Base-by-base conservation (phyloP, 2,329 filamentous ascomycete species). In the Stagonosporopsis vannaccii region DNA sequence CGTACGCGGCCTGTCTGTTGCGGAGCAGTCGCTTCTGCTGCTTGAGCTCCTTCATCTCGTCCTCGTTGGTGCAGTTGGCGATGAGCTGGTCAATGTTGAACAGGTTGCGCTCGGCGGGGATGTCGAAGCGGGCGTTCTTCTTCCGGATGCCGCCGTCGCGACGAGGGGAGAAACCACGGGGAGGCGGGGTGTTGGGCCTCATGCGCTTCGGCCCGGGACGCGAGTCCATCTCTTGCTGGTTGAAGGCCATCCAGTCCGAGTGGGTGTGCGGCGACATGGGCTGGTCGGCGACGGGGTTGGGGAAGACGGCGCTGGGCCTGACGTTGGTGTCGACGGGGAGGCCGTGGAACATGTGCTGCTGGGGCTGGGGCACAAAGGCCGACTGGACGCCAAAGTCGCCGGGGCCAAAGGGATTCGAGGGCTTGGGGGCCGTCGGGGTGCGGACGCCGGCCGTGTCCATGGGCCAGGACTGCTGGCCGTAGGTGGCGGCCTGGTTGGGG, bases 111-210 rank as follows among this genome's bases (percentile, higher is more conserved):
- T 97, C 95, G 40, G 91, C 88, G 9, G 95, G 95, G 66, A 99
- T 99, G 72, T 98, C 94, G 78, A 98, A 97, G 66, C 94, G 90
- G 63, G 93, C 92, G 73, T 98, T 99, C 89, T 98, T 98, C 87
- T 99, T 99, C 71, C 95, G 87, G 77, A 98, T 96, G 59, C 95
- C 92, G 67, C 96, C 92, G 53, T 91, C 87, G 66, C 91, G 85
- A 49, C 86, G 79, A 52, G 93, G 89, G 59, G 92, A 92, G 79
- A 90, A 90, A 67, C 85, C 90, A 72, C 87, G 86, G 76, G 89
- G 85, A 51, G 85, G 82, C 51, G 85, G 82, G 25, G 90, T 93
- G 73, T 85, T 85, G 37, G 87, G 84, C 61, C 83, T 83, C 82
- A 90, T 87, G 70, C 71, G 83, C 76, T 79, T 85, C 72, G 72